A percentile compares a stretch with the other conserved stretches of the same genome.
Conservation (phyloP, 805 yeast genomes). For the Kodamaea restingae region DNA sequence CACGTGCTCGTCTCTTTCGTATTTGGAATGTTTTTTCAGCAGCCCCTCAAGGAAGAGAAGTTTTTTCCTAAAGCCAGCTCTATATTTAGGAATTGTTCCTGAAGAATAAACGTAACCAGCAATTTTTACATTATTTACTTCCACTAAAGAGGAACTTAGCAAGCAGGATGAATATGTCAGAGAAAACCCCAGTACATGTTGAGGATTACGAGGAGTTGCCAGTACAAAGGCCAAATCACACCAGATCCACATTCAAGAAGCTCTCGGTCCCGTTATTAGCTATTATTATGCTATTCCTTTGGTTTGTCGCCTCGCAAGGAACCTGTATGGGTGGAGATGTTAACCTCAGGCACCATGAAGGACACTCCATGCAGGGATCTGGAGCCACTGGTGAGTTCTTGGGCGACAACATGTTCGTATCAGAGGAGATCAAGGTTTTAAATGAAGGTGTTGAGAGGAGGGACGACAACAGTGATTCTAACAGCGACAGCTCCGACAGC, state of each 20-base stretch:
- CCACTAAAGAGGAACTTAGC: not conserved
- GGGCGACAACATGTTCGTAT: not conserved
- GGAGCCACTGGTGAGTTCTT: not conserved
- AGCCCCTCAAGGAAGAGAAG: not conserved
- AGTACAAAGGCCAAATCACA: constrained; percentile 1
- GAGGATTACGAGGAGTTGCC: constrained; percentile 3
- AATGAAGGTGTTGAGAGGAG: constrained; percentile 1
- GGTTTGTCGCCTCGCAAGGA: not conserved
- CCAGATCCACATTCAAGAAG: constrained; percentile 5
- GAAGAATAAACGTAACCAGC: constrained; percentile 1
- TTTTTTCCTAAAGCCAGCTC: not conserved
- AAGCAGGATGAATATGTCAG: constrained; percentile 1
- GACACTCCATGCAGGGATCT: not conserved
- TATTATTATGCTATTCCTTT: constrained; percentile 1
- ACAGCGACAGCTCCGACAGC: not conserved
- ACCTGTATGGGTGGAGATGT: not conserved
- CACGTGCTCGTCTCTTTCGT: not conserved
- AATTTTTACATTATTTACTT: not conserved
- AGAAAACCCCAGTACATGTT: no score
- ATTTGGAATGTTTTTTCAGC: not conserved
- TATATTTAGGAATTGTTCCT: constrained; percentile 4
- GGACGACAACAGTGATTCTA: no score
- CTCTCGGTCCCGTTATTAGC: not conserved
- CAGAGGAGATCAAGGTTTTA: not conserved
- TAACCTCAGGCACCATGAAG: not conserved